Conservation (phyloP, 2,329 filamentous ascomycete species). For the Aspergillus sp. region DNA sequence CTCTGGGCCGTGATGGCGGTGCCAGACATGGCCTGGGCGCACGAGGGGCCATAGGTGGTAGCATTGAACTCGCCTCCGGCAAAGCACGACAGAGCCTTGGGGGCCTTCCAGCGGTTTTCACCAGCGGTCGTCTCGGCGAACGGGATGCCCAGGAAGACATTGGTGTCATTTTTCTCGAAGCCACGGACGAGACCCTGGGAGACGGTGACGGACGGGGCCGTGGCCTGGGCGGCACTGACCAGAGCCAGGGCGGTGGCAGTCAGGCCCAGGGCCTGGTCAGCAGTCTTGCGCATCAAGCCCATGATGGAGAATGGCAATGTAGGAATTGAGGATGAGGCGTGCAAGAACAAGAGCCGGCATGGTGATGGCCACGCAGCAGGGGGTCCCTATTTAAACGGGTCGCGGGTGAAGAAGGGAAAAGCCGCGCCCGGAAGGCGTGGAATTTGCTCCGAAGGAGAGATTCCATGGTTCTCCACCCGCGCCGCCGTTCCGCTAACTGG, state of each 20-base stretch:
- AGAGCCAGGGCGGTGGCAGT: constrained; percentile 16
- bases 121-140: constrained; percentile 25
- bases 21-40: constrained; percentile 27
- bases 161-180: constrained; percentile 27
- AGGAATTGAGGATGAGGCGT: neutral
- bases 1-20: constrained; percentile 23
- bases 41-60: constrained; percentile 22
- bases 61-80: constrained; percentile 18
- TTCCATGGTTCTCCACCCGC: neutral
- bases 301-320: constrained; percentile 4
- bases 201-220: constrained; percentile 17
- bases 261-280: constrained; percentile 14
- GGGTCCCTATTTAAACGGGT: neutral
- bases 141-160: constrained; percentile 28
- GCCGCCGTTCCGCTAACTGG: neutral
- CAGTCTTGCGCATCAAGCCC: constrained; percentile 11
- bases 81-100: constrained; percentile 15
- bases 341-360: neutral
- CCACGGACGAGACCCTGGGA: constrained; percentile 27
- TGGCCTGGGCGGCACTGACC: constrained; percentile 11
- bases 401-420: neutral
- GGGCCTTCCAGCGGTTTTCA: constrained; percentile 27
- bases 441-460: neutral
- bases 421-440: neutral
- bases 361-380: neutral